These are phyloP conservation scores for Trichoderma asperellum DNA, from an alignment of 2,329 filamentous ascomycete genomes.

Conservation along the genomic window DNA sequence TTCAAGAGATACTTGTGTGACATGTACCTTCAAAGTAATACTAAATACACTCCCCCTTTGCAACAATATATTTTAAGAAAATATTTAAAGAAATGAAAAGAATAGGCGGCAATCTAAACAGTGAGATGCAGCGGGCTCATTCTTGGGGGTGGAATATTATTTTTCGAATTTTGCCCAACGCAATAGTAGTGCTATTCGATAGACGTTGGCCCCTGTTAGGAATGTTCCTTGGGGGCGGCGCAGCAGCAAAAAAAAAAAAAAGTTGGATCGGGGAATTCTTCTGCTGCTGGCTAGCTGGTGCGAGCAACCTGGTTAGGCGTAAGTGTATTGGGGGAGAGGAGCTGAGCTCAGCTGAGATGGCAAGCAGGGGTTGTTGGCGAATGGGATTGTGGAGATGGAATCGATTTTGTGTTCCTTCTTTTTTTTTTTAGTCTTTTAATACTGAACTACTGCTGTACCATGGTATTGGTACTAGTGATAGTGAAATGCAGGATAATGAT, in stretches of 20 bases:
- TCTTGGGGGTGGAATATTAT: background rate
- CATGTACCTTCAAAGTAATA: background rate
- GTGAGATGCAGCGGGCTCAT: background rate
- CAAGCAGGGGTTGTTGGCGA: background rate
- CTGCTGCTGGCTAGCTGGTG: background rate
- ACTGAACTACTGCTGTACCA: background rate
- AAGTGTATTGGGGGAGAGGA: background rate
- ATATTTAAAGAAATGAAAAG: too few species aligned
- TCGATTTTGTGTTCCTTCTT: background rate
- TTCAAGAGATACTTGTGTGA: background rate
- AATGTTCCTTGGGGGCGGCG: background rate
- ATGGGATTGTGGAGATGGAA: background rate
- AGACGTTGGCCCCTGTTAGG: background rate
- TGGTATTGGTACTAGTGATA: background rate
- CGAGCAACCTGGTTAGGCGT: background rate
- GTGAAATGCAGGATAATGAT: background rate
- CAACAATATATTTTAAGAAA: background rate
- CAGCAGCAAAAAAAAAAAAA: background rate
- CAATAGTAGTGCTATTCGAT: background rate
- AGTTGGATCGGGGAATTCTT: background rate
- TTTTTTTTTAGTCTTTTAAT: background rate
- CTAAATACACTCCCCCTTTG: background rate
- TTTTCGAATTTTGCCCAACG: background rate
- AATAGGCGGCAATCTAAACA: background rate
- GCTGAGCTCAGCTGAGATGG: constrained; percentile 6